Conservation (phyloP, 1,139 yeast species). For the Blastobotrys malaysiensis region DNA sequence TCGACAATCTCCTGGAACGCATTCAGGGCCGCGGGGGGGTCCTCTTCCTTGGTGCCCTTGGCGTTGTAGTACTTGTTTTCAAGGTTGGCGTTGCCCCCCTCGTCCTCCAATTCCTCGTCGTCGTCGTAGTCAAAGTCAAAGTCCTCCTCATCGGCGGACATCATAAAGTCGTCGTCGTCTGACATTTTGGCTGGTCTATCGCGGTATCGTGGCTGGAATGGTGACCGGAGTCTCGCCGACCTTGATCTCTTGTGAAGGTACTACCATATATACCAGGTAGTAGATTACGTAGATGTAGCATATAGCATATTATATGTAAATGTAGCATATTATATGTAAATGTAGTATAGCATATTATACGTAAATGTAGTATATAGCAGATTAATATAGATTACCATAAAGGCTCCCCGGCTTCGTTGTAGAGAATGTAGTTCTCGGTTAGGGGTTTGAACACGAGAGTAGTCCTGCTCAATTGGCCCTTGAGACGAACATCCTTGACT, state of each 20-base stretch:
- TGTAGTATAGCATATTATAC: neutral
- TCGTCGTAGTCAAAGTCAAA: slow-evolving; percentile 63
- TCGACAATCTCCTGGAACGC: slow-evolving; percentile 39
- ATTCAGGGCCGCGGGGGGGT: slow-evolving; percentile 42
- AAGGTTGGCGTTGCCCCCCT: slow-evolving; percentile 3
- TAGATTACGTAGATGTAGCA: neutral
- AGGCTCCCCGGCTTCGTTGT: slow-evolving; percentile 38
- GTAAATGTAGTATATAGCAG: neutral
- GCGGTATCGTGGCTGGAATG: too few species aligned
- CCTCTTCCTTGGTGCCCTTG: slow-evolving; percentile 56
- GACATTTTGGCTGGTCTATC: too few species aligned
- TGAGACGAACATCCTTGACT: slow-evolving; percentile 21
- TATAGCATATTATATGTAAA: neutral
- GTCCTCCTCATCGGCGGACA: slow-evolving; percentile 50
- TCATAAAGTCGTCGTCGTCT: slow-evolving; percentile 49
- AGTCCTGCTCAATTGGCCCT: slow-evolving; percentile 28
- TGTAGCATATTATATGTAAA: neutral
- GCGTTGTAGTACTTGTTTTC: slow-evolving; percentile 60
- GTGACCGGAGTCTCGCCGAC: too few species aligned
- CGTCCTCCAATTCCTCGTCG: slow-evolving; percentile 36
- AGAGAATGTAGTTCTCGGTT: slow-evolving; percentile 39
- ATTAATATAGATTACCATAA: slow-evolving; percentile 28
- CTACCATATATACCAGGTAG: too few species aligned
- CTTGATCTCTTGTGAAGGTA: too few species aligned
- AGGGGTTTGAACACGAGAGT: slow-evolving; percentile 31